Evolutionary conservation across 352 stramenopile species (phyloP).

Genomic region (Elongisporangium prolatum): DNA sequence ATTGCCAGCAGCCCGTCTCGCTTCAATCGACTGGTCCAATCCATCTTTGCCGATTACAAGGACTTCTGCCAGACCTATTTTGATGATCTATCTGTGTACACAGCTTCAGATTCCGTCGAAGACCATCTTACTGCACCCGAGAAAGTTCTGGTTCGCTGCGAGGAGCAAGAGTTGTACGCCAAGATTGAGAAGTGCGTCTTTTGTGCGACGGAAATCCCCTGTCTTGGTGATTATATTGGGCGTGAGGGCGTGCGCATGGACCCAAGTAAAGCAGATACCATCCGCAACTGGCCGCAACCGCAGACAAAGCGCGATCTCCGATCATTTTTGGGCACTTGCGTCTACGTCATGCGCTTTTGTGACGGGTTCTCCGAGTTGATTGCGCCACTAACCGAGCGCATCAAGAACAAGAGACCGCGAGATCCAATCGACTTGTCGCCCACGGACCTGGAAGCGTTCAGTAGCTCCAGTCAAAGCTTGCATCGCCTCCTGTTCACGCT

Average conservation of each 20-base stretch:
- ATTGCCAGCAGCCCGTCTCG: conserved; percentile 1
- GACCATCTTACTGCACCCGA: neutral
- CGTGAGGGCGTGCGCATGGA: conserved; percentile 8
- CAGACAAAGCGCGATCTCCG: conserved; percentile 4
- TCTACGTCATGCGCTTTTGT: conserved; percentile 4
- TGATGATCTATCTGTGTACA: conserved; percentile 7
- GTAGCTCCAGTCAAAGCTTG: conserved; percentile 1
- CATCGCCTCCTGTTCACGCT: conserved; percentile 4
- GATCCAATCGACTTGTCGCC: neutral
- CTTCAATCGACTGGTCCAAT: conserved; percentile 3
- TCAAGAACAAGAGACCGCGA: conserved; percentile 1
- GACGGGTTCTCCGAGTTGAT: neutral
- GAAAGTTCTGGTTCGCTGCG: neutral
- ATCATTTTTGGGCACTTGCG: conserved; percentile 1
- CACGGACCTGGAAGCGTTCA: no score
- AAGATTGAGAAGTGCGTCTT: conserved; percentile 13
- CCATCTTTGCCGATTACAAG: neutral
- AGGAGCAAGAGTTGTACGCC: conserved; percentile 2
- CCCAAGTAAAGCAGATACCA: conserved; percentile 5
- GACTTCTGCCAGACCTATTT: conserved; percentile 4
- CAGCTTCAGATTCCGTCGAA: neutral
- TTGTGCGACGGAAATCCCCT: conserved; percentile 8
- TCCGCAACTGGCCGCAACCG: conserved; percentile 4
- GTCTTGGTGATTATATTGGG: conserved; percentile 9
- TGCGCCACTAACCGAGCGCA: neutral